Evolutionary conservation across 116 monocot species (phyloP), one percentile per base, ranked within the genome.

Genomic region (Dioscorea cayenensis): DNA sequence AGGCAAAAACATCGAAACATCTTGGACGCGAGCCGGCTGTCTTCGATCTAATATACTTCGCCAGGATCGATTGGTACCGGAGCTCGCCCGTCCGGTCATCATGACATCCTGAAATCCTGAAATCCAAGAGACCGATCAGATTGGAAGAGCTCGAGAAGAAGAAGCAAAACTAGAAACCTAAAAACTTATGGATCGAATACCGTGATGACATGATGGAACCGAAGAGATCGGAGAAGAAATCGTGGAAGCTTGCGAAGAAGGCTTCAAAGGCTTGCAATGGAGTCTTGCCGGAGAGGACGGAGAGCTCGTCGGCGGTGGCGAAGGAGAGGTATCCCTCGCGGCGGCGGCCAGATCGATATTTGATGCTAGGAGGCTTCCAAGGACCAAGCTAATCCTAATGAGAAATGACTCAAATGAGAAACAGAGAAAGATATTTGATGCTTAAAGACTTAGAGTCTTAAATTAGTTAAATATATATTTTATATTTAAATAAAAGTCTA

Each of bases 41-140:
- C 35, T 8, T 7, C 55, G 36, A 11, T 20, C 62, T 5, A 28
- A 16, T 5, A 49, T 6, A 38, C 19, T 21, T 13, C 5, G 72
- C 71, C 0, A 80, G 77, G 36, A 63, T 76, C 2, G 90, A 87
- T 2, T 88, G 90, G 66, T 94, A 94, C 65, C 80, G 77, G 52
- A 90, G 88, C 77, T 94, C 94, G 21, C 94, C 88, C n/a, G 16
- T 74, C 77, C 1, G 94, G 88, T 14, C 94, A 94, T 71, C 4
- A 82, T 29, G 5, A 94, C 72, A 21, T 84, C 87, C 94, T 90
- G 62, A 62, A 4, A 49, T n/a, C n/a, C n/a, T n/a, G n/a, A n/a
- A n/a, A n/a, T 16, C 18, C 70, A 58, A 23, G 51, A n/a, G 60
- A 13, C 4, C 22, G 50, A 52, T 29, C 9, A 17, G 43, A 70